phyloP scores from a whole-genome alignment of 495 filamentous ascomycete genomes.

The Talaromyces trachyspermus region DNA sequence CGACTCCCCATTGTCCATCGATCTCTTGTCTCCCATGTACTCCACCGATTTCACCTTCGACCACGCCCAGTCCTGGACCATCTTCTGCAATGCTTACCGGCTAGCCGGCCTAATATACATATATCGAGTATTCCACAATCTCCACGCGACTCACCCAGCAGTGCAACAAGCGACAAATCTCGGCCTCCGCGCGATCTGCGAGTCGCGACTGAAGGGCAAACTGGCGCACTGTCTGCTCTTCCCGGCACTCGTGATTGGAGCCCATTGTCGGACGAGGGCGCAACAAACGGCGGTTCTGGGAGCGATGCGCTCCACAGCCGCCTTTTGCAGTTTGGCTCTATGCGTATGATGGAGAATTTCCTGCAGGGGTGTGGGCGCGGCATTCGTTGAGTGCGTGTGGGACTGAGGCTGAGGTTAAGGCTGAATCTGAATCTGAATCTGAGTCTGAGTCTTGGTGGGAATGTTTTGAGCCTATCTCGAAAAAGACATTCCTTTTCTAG shows the following conservation, averaged over 20 bases:
- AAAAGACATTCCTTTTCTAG: constrained; percentile 8
- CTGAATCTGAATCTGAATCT: too few species aligned
- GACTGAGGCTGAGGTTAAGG: too few species aligned
- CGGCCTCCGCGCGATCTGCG: constrained; percentile 6
- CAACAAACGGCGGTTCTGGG: constrained; percentile 6
- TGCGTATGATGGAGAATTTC: constrained; percentile 8
- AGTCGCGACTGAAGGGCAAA: constrained; percentile 8
- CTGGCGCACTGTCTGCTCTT: constrained; percentile 8
- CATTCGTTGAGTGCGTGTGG: neutral
- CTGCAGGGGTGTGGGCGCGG: constrained; percentile 5
- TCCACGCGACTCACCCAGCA: neutral
- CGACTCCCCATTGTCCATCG: neutral
- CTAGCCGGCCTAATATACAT: constrained; percentile 8
- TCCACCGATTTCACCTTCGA: neutral
- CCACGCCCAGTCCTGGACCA: constrained; percentile 6
- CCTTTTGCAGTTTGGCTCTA: constrained; percentile 8
- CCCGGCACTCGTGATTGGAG: constrained; percentile 9
- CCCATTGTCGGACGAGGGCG: constrained; percentile 1
- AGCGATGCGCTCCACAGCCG: neutral
- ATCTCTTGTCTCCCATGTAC: neutral
- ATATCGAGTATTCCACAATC: constrained; percentile 8
- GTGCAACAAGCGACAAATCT: constrained; percentile 5
- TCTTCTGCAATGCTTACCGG: constrained; percentile 11
- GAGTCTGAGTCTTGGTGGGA: constrained; percentile 7
- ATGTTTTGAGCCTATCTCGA: constrained; percentile 7